phyloP scores from a whole-genome alignment of 345 rosid species.

The Psidium guajava region DNA sequence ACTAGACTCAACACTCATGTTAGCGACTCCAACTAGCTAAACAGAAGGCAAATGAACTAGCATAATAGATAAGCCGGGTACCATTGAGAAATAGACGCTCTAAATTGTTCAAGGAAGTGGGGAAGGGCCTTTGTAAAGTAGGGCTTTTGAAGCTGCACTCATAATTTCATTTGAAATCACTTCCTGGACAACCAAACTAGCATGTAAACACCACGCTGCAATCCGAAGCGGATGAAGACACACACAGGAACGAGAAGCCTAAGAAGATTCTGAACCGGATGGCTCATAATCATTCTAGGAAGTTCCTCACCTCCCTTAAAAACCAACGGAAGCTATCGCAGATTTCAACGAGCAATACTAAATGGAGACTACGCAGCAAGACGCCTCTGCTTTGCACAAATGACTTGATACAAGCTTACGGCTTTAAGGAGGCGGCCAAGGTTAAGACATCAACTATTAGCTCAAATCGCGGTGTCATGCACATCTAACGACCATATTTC shows the following conservation, averaged over 20 bases:
- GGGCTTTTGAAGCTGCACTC: neutral
- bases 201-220: neutral
- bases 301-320: neutral
- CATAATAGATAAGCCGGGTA: neutral
- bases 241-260: neutral
- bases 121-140: neutral
- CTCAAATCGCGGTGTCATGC: neutral
- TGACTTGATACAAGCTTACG: neutral
- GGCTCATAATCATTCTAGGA: neutral
- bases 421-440: neutral
- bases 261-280: neutral
- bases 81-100: neutral
- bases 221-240: neutral
- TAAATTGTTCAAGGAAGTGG: neutral
- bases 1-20: neutral
- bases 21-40: neutral
- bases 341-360: neutral
- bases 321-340: neutral
- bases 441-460: neutral
- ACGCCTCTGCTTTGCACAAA: neutral
- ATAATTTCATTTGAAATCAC: neutral
- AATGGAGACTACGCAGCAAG: neutral
- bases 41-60: neutral
- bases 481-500: neutral
- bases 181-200: neutral